These are phyloP conservation scores for Stagonosporopsis rhizophila DNA, from an alignment of 2,329 filamentous ascomycete genomes.

Conservation along the genomic window DNA sequence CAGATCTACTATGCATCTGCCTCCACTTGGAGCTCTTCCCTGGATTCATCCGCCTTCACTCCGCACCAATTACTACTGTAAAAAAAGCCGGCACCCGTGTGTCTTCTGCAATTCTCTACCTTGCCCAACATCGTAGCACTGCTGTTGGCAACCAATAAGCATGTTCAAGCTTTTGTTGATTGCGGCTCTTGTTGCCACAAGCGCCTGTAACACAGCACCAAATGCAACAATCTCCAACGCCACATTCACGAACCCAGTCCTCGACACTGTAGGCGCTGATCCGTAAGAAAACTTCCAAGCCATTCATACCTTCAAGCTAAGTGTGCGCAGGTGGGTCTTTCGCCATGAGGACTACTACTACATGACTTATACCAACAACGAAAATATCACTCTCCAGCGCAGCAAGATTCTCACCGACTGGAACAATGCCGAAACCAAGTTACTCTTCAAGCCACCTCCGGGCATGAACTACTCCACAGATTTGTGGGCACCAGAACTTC, in stretches of 20 bases:
- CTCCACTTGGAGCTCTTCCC: slow-evolving; percentile 8
- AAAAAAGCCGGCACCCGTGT: slow-evolving; percentile 1
- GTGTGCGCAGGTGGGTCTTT: slow-evolving; percentile 50
- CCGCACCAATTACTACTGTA: slow-evolving; percentile 1
- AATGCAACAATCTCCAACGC: slow-evolving; percentile 24
- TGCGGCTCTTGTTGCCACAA: slow-evolving; percentile 28
- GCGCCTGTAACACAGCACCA: slow-evolving; percentile 21
- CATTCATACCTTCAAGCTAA: not conserved
- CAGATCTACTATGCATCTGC: slow-evolving; percentile 12
- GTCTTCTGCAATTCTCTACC: not conserved
- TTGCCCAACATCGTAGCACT: not conserved
- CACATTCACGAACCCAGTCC: slow-evolving; percentile 57
- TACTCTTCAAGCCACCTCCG: slow-evolving; percentile 52
- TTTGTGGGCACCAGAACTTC: slow-evolving; percentile 61
- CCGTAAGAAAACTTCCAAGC: slow-evolving; percentile 40
- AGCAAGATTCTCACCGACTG: slow-evolving; percentile 54
- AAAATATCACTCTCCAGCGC: slow-evolving; percentile 54
- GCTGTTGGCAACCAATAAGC: not conserved
- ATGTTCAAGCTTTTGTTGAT: slow-evolving; percentile 32
- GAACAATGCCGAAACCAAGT: slow-evolving; percentile 53
- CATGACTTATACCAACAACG: slow-evolving; percentile 54
- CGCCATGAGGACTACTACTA: slow-evolving; percentile 53
- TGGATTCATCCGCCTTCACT: slow-evolving; percentile 1
- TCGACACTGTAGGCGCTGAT: slow-evolving; percentile 53
- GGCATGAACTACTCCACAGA: slow-evolving; percentile 56